These are phyloP conservation scores for Helotiales sp. DNA, from an alignment of 2,329 filamentous ascomycete species.

Conservation along the genomic window DNA sequence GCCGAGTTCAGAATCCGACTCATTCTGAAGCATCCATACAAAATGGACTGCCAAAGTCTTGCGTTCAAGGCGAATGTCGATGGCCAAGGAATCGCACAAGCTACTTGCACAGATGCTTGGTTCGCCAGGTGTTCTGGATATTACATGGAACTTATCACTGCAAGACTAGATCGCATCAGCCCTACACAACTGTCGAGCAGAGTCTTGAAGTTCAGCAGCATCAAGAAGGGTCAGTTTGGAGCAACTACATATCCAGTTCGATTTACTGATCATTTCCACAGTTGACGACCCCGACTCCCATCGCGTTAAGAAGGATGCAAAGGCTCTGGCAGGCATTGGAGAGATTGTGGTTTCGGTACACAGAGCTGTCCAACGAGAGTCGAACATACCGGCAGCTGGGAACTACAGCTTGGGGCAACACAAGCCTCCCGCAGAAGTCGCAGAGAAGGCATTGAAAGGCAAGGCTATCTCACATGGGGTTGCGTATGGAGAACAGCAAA, in stretches of 20 bases:
- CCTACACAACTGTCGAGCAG: constrained; percentile 17
- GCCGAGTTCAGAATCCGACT: constrained; percentile 28
- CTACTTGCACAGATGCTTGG: constrained; percentile 14
- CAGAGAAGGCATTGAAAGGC: constrained; percentile 24
- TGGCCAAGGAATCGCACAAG: constrained; percentile 23
- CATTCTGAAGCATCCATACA: constrained; percentile 21
- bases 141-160: constrained; percentile 18
- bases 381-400: not conserved
- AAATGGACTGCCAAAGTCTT: constrained; percentile 19
- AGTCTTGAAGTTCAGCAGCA: constrained; percentile 26
- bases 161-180: constrained; percentile 20
- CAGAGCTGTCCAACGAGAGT: constrained; percentile 12
- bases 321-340: constrained; percentile 20
- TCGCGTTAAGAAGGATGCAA: constrained; percentile 28
- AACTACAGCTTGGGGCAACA: not conserved
- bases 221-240: constrained; percentile 19
- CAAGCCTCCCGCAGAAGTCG: constrained; percentile 20
- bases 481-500: constrained; percentile 23
- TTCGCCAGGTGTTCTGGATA: constrained; percentile 9
- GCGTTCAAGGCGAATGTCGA: constrained; percentile 27
- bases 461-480: constrained; percentile 28
- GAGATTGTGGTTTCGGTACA: constrained; percentile 29
- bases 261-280: not conserved
- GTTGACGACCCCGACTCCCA: constrained; percentile 29
- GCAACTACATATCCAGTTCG: not conserved